phyloP scores from a whole-genome alignment of 139 green algal species.

The Trebouxia sp. region DNA sequence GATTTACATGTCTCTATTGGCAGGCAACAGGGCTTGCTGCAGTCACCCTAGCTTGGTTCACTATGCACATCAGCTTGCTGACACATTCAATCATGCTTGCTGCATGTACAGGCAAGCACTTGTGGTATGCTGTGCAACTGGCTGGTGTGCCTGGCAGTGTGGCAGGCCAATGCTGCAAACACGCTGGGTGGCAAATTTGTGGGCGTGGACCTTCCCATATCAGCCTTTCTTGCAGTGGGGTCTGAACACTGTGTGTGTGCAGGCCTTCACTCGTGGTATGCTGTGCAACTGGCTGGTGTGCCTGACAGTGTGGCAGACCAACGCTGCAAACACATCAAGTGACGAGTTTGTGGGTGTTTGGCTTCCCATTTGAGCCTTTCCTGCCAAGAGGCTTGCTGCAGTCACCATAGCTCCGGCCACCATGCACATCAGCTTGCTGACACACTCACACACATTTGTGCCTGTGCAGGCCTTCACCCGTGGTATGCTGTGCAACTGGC shows the following conservation, averaged over 20 bases:
- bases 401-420: background rate
- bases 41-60: background rate
- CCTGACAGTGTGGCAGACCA: constrained; percentile 81
- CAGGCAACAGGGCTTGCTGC: constrained; percentile 29
- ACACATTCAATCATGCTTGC: too few relatives aligned
- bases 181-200: constrained; percentile 82
- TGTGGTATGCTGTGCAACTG: constrained; percentile 86
- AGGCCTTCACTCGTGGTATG: constrained; percentile 74
- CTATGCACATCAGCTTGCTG: background rate
- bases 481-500: constrained; percentile 87
- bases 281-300: constrained; percentile 93
- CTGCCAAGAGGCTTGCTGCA: constrained; percentile 56
- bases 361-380: constrained; percentile 82
- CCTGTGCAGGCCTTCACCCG: constrained; percentile 65
- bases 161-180: constrained; percentile 65
- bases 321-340: constrained; percentile 59
- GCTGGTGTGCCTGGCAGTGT: constrained; percentile 91
- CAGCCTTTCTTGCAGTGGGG: constrained; percentile 81
- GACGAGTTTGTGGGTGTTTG: constrained; percentile 83
- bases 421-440: background rate
- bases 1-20: background rate
- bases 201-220: constrained; percentile 72
- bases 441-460: too few relatives aligned
- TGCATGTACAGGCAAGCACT: constrained; percentile 61
- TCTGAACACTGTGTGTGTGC: background rate